Conservation (phyloP, 129 eudicot species). For the Dittrichia graveolens region DNA sequence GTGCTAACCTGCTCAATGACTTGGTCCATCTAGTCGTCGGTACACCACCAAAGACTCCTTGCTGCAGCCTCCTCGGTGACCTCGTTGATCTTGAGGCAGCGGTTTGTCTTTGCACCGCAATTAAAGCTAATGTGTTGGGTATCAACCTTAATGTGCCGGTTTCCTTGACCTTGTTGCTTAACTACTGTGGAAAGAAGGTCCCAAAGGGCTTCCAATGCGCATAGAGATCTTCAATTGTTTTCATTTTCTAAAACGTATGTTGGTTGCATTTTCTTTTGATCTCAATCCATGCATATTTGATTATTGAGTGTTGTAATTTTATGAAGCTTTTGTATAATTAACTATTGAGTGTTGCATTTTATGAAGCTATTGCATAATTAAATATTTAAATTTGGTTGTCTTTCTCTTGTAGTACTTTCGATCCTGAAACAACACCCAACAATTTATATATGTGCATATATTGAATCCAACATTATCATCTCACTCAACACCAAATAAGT, state of each 20-base stretch:
- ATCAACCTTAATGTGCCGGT: slow-evolving; percentile 62
- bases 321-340: not conserved
- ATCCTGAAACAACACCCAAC: no score
- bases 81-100: slow-evolving; percentile 87
- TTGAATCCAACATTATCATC: no score
- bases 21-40: slow-evolving; percentile 50
- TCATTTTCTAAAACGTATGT: slow-evolving; percentile 16
- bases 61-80: slow-evolving; percentile 65
- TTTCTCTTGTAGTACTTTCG: no score
- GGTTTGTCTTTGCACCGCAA: slow-evolving; percentile 83
- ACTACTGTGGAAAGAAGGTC: slow-evolving; percentile 64
- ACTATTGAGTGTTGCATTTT: no score
- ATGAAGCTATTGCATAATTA: no score
- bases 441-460: no score
- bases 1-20: slow-evolving; percentile 51
- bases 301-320: not conserved
- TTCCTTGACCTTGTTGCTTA: slow-evolving; percentile 61
- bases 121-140: slow-evolving; percentile 72
- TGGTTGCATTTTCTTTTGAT: not conserved
- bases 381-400: no score
- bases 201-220: slow-evolving; percentile 58
- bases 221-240: slow-evolving; percentile 29
- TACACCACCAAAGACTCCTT: slow-evolving; percentile 63
- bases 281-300: not conserved
- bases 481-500: no score